These are phyloP conservation scores for Imleria badia DNA, from an alignment of 768 basidiomycete species.

Conservation along the genomic window DNA sequence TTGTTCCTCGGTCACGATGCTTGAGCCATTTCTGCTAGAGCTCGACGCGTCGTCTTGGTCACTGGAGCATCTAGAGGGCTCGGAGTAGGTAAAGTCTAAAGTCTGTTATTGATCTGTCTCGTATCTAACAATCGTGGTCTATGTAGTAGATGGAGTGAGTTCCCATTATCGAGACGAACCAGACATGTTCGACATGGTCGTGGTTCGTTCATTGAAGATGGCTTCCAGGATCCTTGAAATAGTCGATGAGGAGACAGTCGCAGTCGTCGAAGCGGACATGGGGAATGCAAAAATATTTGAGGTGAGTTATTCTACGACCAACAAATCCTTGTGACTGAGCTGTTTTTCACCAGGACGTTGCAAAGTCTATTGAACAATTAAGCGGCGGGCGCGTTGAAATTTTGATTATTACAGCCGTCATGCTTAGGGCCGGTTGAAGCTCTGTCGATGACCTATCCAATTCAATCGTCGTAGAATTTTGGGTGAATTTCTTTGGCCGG, in stretches of 20 bases:
- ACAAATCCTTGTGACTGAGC: neutral
- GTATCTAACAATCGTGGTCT: neutral
- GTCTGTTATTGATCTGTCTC: neutral
- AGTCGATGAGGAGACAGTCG: neutral
- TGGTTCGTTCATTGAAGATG: conserved; percentile 1
- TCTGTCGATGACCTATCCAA: conserved; percentile 1
- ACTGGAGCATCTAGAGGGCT: conserved; percentile 8
- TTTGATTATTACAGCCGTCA: neutral
- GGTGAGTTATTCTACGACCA: neutral
- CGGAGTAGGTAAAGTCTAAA: conserved; percentile 1
- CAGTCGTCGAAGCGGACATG: conserved; percentile 5
- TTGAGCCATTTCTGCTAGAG: neutral
- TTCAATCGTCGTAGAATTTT: conserved; percentile 1
- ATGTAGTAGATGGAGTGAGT: conserved; percentile 1
- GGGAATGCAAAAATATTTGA: neutral
- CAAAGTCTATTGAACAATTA: neutral
- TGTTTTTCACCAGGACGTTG: neutral
- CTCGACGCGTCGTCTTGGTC: conserved; percentile 2
- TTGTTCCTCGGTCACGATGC: neutral
- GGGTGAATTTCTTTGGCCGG: conserved; percentile 6
- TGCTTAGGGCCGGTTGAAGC: neutral
- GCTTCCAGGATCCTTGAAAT: conserved; percentile 1
- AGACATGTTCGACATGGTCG: neutral
- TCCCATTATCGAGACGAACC: neutral
- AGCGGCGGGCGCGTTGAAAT: conserved; percentile 3